Evolutionary conservation across 2,329 filamentous ascomycete species (phyloP).

Genomic region (Pseudogymnoascus sp.): DNA sequence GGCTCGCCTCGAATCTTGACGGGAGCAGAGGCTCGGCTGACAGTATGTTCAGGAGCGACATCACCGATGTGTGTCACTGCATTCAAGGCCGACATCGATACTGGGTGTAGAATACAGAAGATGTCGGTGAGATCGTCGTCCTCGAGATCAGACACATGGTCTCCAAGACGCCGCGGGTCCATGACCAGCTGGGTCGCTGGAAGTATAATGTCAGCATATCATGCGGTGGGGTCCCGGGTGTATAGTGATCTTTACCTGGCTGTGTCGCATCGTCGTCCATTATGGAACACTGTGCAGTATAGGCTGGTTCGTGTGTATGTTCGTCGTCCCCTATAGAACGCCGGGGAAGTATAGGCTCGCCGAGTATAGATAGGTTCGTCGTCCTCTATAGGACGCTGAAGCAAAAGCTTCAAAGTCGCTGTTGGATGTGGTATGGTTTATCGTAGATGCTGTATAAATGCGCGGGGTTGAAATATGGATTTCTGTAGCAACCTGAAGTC

Average conservation of each 20-base stretch:
- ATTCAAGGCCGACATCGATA: conserved; percentile 60
- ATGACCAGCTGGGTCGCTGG: conserved; percentile 69
- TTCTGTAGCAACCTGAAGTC: background rate
- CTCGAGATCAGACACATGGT: conserved; percentile 73
- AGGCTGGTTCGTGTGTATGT: background rate
- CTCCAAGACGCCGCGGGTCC: conserved; percentile 70
- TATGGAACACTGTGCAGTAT: background rate
- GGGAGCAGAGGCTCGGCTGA: conserved; percentile 44
- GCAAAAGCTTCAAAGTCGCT: background rate
- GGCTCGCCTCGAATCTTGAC: conserved; percentile 18
- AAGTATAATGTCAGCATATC: background rate
- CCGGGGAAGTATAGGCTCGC: background rate
- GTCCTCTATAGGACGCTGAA: background rate
- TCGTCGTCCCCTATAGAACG: background rate
- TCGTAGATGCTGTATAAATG: background rate
- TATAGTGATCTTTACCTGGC: background rate
- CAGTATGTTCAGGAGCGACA: conserved; percentile 49
- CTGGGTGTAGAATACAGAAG: conserved; percentile 78
- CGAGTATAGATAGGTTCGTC: background rate
- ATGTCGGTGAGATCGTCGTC: conserved; percentile 82
- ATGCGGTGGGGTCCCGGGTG: background rate
- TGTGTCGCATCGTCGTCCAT: conserved; percentile 2
- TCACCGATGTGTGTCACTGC: conserved; percentile 49
- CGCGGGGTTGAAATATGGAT: background rate
- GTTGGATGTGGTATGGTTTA: background rate